These are phyloP conservation scores for Adansonia gregorii DNA, from an alignment of 441 rosid species.

Conservation along the genomic window DNA sequence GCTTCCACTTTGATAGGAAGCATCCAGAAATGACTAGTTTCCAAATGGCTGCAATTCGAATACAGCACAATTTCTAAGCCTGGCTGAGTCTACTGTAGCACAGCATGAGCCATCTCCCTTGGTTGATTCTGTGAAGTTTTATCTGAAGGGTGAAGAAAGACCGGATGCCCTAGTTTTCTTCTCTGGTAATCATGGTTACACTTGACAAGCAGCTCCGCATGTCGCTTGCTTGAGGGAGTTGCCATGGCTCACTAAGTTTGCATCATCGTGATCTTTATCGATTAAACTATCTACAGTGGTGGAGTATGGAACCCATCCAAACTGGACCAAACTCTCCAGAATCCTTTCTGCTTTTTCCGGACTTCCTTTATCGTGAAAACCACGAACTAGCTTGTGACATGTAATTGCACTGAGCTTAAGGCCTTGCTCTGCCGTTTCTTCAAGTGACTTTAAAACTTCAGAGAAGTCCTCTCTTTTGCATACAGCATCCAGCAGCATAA, in stretches of 20 bases:
- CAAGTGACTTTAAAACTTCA: constrained; percentile 38
- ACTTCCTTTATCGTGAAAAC: constrained; percentile 51
- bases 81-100: background rate
- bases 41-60: background rate
- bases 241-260: constrained; percentile 23
- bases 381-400: constrained; percentile 48
- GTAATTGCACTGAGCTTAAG: constrained; percentile 49
- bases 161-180: background rate
- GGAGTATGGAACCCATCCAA: constrained; percentile 57
- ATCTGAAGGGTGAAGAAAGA: background rate
- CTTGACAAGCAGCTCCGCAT: constrained; percentile 26
- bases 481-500: constrained; percentile 39
- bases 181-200: constrained; percentile 15
- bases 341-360: constrained; percentile 52
- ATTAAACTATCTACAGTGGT: constrained; percentile 39
- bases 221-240: constrained; percentile 34
- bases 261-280: constrained; percentile 27
- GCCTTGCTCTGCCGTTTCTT: constrained; percentile 46
- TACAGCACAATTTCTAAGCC: background rate
- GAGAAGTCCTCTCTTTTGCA: constrained; percentile 29
- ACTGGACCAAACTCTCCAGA: constrained; percentile 54
- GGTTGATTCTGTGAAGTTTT: background rate
- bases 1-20: background rate
- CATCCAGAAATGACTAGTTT: background rate
- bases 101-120: background rate